Conservation (phyloP, 116 monocot species). For the Phalaenopsis hybrid region DNA sequence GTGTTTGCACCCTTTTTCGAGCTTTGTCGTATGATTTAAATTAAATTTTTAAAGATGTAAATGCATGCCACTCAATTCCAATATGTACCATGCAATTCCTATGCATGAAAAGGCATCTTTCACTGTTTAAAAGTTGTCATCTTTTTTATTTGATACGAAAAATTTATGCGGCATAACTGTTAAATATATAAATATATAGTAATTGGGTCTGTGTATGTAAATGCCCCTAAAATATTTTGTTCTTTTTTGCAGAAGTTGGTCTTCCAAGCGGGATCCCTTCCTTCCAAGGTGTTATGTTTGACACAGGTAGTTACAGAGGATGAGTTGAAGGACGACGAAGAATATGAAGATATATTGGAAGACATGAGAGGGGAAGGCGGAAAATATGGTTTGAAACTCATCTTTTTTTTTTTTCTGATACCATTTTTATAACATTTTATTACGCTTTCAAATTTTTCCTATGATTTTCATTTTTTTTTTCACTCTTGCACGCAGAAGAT, state of each 20-base stretch:
- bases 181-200: no score
- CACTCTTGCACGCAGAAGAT: not conserved
- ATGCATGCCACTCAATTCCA: no score
- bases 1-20: not conserved
- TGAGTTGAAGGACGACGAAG: conserved; percentile 23
- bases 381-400: conserved; percentile 20
- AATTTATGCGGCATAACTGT: no score
- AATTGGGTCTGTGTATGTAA: not conserved
- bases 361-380: conserved; percentile 27
- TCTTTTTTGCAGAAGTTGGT: conserved; percentile 19
- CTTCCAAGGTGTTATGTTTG: conserved; percentile 23
- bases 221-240: not conserved
- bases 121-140: no score
- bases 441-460: not conserved
- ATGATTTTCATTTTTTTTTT: not conserved
- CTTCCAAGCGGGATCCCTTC: conserved; percentile 17
- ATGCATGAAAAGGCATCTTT: no score
- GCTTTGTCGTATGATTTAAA: not conserved
- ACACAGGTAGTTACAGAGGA: conserved; percentile 16
- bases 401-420: not conserved
- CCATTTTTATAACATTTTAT: not conserved
- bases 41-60: no score
- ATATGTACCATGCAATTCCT: no score
- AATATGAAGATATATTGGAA: conserved; percentile 27
- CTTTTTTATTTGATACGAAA: no score